These are phyloP conservation scores for Nitzschia palea DNA, from an alignment of 108 stramenopile species.

Conservation along the genomic window DNA sequence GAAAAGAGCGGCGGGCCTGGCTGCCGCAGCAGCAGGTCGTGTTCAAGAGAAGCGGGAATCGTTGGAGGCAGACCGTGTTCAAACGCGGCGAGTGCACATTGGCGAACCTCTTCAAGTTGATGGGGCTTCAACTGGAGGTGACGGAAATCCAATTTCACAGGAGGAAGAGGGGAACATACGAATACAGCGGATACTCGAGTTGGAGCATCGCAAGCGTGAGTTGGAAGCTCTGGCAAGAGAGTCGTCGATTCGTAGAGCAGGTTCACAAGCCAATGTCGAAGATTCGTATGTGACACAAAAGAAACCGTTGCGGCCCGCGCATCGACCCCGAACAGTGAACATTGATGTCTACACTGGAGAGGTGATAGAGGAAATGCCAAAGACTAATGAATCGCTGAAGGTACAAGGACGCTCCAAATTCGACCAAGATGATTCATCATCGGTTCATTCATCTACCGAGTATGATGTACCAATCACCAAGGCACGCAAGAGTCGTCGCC, in stretches of 20 bases:
- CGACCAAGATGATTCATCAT: constrained; percentile 5
- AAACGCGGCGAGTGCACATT: background rate
- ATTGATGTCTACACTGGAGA: constrained; percentile 16
- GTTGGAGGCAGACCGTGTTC: background rate
- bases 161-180: background rate
- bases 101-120: no score
- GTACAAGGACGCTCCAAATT: background rate
- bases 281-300: no score
- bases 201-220: constrained; percentile 11
- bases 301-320: no score
- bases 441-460: background rate
- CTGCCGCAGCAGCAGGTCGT: background rate
- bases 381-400: background rate
- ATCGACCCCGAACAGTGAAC: constrained; percentile 2
- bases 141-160: background rate
- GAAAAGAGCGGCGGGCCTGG: background rate
- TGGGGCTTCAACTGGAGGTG: background rate
- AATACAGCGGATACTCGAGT: background rate
- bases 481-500: no score
- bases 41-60: background rate
- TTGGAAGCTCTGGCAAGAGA: constrained; percentile 3
- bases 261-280: no score
- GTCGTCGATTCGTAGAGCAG: background rate
- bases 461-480: constrained; percentile 2
- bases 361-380: constrained; percentile 16